Percentiles rank a stretch among this genome's conserved stretches.
These are phyloP conservation scores for Alloteropsis angusta DNA, from an alignment of 202 grass and related monocot species.

Conservation along the genomic window DNA sequence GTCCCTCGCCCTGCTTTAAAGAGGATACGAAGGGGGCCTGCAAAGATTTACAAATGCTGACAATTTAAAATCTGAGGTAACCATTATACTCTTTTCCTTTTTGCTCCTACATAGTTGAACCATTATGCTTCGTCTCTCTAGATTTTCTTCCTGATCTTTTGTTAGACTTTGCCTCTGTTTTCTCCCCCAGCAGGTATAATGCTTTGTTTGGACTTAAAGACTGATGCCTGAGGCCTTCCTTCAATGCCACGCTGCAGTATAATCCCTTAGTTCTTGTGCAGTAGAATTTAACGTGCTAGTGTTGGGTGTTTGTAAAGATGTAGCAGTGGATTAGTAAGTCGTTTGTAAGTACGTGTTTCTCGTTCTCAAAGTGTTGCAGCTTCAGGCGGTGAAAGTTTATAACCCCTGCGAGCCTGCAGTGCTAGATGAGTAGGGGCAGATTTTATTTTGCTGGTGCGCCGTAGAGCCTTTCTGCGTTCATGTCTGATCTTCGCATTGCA, in stretches of 20 bases:
- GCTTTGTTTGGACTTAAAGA: neutral
- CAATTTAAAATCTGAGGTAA: neutral
- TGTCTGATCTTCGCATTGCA: too few species aligned
- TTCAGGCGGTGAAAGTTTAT: neutral
- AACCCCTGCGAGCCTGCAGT: neutral
- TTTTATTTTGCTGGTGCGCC: neutral
- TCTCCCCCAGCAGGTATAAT: neutral
- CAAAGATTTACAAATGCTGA: constrained; percentile 21
- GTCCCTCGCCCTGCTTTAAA: neutral
- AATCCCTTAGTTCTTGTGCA: neutral
- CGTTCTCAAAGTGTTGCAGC: neutral
- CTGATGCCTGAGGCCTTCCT: neutral
- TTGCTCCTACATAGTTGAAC: neutral
- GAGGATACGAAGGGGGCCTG: constrained; percentile 33
- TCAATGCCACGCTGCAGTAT: neutral
- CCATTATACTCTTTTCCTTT: neutral
- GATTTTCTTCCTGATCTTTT: neutral
- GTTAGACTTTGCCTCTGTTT: neutral
- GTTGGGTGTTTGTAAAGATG: neutral
- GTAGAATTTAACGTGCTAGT: neutral
- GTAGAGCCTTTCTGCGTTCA: too few species aligned
- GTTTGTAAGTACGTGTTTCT: neutral
- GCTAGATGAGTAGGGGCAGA: neutral
- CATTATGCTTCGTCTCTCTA: neutral
- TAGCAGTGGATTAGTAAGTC: neutral